phyloP scores from a whole-genome alignment of 202 grass and related monocot species.

The Schoenoplectus triqueter region DNA sequence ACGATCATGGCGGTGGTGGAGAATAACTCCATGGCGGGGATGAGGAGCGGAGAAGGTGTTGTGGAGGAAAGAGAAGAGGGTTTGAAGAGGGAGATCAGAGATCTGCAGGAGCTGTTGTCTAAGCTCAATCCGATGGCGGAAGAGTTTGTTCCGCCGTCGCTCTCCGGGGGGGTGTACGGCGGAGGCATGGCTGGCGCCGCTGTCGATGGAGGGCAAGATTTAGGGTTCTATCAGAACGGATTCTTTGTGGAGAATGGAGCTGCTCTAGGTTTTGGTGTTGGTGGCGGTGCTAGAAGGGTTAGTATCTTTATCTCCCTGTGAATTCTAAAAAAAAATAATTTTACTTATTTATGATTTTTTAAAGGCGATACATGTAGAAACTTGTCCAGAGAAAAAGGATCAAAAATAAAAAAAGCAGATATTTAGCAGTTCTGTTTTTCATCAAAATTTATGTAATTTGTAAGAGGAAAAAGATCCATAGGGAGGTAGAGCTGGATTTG shows the following conservation, averaged over 20 bases:
- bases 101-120: conserved; percentile 98
- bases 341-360: conserved; percentile 10
- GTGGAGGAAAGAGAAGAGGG: conserved; percentile 43
- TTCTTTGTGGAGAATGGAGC: conserved; percentile 40
- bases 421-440: not conserved
- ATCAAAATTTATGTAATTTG: conserved; percentile 13
- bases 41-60: conserved; percentile 19
- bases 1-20: conserved; percentile 42
- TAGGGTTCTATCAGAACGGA: conserved; percentile 39
- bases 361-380: not conserved
- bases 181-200: conserved; percentile 37
- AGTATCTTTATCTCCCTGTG: conserved; percentile 19
- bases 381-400: not conserved
- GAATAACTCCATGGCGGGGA: conserved; percentile 8
- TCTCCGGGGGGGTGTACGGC: conserved; percentile 33
- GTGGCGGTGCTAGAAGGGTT: conserved; percentile 61
- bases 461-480: not conserved
- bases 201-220: conserved; percentile 31
- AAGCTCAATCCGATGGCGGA: conserved; percentile 99
- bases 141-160: conserved; percentile 93
- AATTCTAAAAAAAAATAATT: conserved; percentile 10
- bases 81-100: conserved; percentile 88
- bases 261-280: conserved; percentile 51
- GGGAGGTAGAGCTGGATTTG: not conserved
- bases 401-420: not conserved